Base-by-base conservation (phyloP, 1,284 basidiomycete species). In the Apiotrichum mycotoxinovorans region DNA sequence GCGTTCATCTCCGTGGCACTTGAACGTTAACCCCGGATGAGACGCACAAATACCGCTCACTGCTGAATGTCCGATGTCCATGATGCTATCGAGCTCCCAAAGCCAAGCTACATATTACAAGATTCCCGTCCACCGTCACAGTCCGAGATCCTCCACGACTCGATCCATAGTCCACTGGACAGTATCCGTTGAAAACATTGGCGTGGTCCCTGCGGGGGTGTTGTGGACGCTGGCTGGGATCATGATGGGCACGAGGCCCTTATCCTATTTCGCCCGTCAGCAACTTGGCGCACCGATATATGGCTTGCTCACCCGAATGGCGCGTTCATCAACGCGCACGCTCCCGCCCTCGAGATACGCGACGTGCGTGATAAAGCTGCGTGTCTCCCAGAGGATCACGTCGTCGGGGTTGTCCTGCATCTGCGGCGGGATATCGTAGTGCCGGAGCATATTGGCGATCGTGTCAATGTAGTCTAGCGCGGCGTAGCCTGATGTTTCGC, bases 381-480 rank as follows among this genome's bases (percentile, higher is more conserved):
- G 61, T 54, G 67, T 51, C 66, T 73, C 56, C 58, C 58, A 59
- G 0, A 34, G 52, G 15, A 73, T 87, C 87, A 2, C 86, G 84
- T 20, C 87, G 86, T 23, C 83, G 75, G 9, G 87, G 85, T 64
- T 85, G 87, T 23, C 47, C 41, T 56, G 56, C 37, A 60, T 47
- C 81, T 83, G 65, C 82, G 83, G 38, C 75, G 78, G 68, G 43
- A 78, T 77, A 22, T 76, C 76, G 52, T 71, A 74, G 38, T 82
- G 79, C 67, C 91, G 90, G 30, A 95, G 79, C 20, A 87, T 88
- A 34, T 80, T 77, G 4, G 80, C 80, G 57, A 95, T 88, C 1
- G 87, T 84, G 38, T 87, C 88, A 63, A 96, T 83, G 70, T 95
- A 96, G 73, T 96, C 91, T 15, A 84, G 78, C 0, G 91, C 93